Evolutionary conservation across 164 flowering plant genomes (phyloP).

Genomic region (Annona squamosa): DNA sequence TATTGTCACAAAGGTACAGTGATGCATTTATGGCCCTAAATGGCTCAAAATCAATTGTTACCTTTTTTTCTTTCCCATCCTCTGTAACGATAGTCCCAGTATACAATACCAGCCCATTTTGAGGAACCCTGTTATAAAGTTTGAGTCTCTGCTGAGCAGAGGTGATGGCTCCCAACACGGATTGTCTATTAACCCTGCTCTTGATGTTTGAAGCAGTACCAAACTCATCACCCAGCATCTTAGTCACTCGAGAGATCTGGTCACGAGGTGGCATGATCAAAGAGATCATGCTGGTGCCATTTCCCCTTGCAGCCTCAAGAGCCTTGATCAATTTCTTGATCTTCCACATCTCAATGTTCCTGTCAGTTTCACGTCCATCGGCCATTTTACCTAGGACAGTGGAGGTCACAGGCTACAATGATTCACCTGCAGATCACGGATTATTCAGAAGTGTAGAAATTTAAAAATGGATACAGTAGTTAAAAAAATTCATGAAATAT

Average conservation of each 20-base stretch:
- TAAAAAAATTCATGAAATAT: no score
- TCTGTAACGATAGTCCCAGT: constrained; percentile 42
- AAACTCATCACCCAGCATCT: constrained; percentile 52
- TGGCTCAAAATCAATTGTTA: constrained; percentile 40
- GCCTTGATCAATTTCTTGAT: constrained; percentile 46
- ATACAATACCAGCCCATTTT: constrained; percentile 38
- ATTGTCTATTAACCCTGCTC: constrained; percentile 38
- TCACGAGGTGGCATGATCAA: constrained; percentile 53
- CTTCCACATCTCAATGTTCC: constrained; percentile 52
- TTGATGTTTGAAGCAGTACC: constrained; percentile 55
- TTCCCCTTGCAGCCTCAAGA: constrained; percentile 42
- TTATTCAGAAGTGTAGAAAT: no score
- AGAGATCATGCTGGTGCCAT: constrained; percentile 54
- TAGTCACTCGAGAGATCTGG: constrained; percentile 42
- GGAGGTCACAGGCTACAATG: not conserved
- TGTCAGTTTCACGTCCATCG: constrained; percentile 37
- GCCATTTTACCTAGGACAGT: constrained; percentile 20
- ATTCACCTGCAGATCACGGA: no score
- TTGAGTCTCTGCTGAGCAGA: constrained; percentile 43
- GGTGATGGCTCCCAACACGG: constrained; percentile 40
- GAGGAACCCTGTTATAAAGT: constrained; percentile 39
- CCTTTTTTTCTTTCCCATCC: constrained; percentile 44
- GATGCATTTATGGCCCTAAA: constrained; percentile 40
- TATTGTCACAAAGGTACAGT: constrained; percentile 37
- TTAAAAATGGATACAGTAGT: no score